Evolutionary conservation across 179 eudicot genomes (phyloP), one percentile per base, ranked within the genome.

Genomic region (Spinacia oleracea): DNA sequence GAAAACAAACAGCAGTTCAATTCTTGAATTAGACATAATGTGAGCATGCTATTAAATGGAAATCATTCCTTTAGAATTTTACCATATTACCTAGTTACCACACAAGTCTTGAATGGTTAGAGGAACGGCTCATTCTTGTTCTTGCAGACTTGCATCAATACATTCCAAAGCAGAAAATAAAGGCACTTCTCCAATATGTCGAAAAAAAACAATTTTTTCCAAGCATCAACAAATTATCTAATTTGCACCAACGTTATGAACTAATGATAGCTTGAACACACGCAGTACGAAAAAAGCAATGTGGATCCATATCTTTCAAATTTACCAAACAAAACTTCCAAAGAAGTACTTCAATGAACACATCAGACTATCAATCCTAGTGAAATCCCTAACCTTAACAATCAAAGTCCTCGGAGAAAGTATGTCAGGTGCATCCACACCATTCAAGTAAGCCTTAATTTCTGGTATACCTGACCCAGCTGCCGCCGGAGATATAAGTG

Each of bases 401-500:
- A 91, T 29, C 87, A 94, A 86, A 64, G 96, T 92, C 78, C 86
- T 84, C 7, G 88, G 40, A 63, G 96, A 88, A 82, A 89, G 92
- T 79, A 92, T 86, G 58, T 83, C 91, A 9, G 98, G 97, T 1
- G 92, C 93, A 79, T 94, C 98, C 50, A 94, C 96, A 20, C 98
- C 98, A 79, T 94, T 94, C 80, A 92, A 81, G 85, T 91, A 94
- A 59, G 96, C 98, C 87, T 94, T 94, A 42, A 94, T 92, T 88
- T 94, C 98, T 1, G 98, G 97, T 76, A 94, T 90, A 50, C 98
- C 98, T 12, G 98, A 91, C 71, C 98, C 98, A 83, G 97, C 96
- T 45, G 98, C 94, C 58, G 89, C 93, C 14, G 97, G 98, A 4
- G 97, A 85, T 77, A 93, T 72, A 74, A 91, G 82, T 59, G 88